Base-by-base conservation (phyloP, 108 stramenopile species). In the Conticribra guillardii region DNA sequence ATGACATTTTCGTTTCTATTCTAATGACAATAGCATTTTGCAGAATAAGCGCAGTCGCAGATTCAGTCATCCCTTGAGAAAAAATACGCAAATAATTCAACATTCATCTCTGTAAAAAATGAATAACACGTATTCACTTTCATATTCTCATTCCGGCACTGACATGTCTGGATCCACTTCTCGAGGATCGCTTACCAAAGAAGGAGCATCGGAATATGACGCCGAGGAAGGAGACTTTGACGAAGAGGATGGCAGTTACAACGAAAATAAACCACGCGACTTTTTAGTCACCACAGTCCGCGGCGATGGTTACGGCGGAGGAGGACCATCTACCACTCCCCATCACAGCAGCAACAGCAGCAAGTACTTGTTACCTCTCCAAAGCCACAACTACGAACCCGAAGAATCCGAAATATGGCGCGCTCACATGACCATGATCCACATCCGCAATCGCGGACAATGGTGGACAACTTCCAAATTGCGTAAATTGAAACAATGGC, bases 391-490 rank as follows among this genome's bases (percentile, higher is more conserved):
- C 64, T 96, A 93, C 76, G 91, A 93, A 79, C 90, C 89, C 19
- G 94, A 96, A 60, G 94, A 96, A 72, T 78, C 74, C 50, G 94
- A 96, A 59, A 88, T 96, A 0, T 96, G 94, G 94, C 62, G 94
- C 0, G 89, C 91, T 48, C 87, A 89, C 49, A 82, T 84, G 22
- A 87, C 90, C 2, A 89, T 89, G 71, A 79, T 88, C 14, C 90
- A 96, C 54, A 87, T 90, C 70, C 57, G 64, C 21, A 96, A 96
- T 61, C 89, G 95, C 9, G 91, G 91, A 17, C 90, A 91, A 54
- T 93, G 95, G 95, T 96, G 95, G 95, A 96, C 95, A 7, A 90
- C 95, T 0, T 82, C 84, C 8, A 93, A 91, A 59, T 84, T 84
- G 46, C 76, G 89, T 5, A 70, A 89, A 14, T 29, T 96, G 9